Evolutionary conservation across 1,284 basidiomycete genomes (phyloP), one percentile per base, ranked within the genome.

Genomic region (Cryptococcus floricola): DNA sequence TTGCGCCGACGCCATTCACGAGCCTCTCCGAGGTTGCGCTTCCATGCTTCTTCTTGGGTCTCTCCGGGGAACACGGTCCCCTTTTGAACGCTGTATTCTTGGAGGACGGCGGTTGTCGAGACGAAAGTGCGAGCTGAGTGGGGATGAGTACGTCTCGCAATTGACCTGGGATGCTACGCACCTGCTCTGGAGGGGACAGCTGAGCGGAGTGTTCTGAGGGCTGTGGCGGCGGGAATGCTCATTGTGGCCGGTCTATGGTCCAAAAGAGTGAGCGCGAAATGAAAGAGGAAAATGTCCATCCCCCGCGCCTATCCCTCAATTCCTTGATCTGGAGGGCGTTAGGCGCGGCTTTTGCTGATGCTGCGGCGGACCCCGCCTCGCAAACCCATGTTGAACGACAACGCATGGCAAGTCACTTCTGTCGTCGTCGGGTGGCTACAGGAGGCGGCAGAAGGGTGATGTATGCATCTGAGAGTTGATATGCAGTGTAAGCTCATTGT

Each of bases 11-110:
- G 61, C 63, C 67, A 76, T 47, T 68, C 64, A 49, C 69, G 64
- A 28, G 68, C 69, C 52, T 74, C 66, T 27, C 59, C 57, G 53
- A 77, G 46, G 59, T 75, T 74, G 49, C 69, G 56, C 61, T 67
- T 64, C 67, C 74, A 77, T 18, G 69, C 69, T 12, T 69, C 66
- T 41, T 70, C 62, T 16, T 54, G 50, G 16, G 59, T 59, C 58
- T 71, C 73, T 13, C 60, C 67, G 10, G 61, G 57, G 34, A 50
- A 54, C 14, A 48, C 48, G 19, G 46, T 43, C 6, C 54, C 53
- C 44, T 54, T 53, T 9, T 38, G 37, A 23, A 48, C 51, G 43
- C 54, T 28, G 31, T 27, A n/a, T n/a, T 50, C 54, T 28, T 44
- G 39, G 14, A 14, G 38, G 25, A 39, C 48, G 13, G 27, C 14